Evolutionary conservation across 257 asterid genomes (phyloP).

Genomic region (Plantago major): DNA sequence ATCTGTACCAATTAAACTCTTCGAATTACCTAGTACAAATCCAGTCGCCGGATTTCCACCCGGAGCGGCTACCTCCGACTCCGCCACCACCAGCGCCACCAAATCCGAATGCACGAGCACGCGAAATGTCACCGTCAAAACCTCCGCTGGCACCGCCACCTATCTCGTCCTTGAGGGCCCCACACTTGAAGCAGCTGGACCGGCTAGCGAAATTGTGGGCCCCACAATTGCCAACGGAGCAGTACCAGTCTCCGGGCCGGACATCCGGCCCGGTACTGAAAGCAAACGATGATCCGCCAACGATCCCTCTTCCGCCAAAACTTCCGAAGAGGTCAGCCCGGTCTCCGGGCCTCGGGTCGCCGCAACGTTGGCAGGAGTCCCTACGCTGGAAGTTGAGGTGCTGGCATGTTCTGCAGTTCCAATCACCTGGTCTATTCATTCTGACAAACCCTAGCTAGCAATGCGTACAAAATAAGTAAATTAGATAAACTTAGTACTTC

Average conservation of each 20-base stretch:
- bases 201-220: constrained; percentile 99
- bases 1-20: too few relatives aligned
- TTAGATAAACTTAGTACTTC: background rate
- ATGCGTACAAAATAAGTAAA: background rate
- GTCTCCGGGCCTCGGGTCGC: constrained; percentile 73
- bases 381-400: constrained; percentile 91
- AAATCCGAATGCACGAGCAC: constrained; percentile 36
- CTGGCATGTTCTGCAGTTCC: constrained; percentile 98
- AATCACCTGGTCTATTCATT: constrained; percentile 97
- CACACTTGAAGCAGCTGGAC: constrained; percentile 95
- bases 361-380: constrained; percentile 92
- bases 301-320: constrained; percentile 47
- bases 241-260: constrained; percentile 99
- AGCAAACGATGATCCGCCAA: constrained; percentile 40
- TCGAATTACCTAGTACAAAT: constrained; percentile 65
- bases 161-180: constrained; percentile 73
- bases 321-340: constrained; percentile 33
- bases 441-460: constrained; percentile 5
- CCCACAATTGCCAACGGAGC: constrained; percentile 73
- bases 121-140: constrained; percentile 43
- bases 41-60: constrained; percentile 99
- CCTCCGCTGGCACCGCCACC: constrained; percentile 22
- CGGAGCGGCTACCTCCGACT: constrained; percentile 54
- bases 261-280: constrained; percentile 89
- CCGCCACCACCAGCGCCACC: constrained; percentile 28